Evolutionary conservation across 768 basidiomycete genomes (phyloP).

Genomic region (Trametes cubensis): DNA sequence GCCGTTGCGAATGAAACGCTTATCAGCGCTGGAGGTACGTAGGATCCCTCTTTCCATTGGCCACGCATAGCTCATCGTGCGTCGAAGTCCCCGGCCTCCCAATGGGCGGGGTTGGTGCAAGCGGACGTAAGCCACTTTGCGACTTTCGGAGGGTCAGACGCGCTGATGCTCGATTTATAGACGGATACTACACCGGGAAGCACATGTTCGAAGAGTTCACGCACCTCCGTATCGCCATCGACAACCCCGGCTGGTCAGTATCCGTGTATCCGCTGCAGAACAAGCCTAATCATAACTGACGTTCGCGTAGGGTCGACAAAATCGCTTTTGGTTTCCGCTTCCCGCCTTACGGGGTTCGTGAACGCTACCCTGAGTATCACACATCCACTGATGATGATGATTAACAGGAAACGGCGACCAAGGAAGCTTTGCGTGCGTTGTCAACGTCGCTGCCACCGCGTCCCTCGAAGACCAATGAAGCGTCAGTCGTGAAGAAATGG

Average conservation of each 20-base stretch:
- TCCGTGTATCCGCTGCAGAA: background rate
- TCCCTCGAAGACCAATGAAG: background rate
- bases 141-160: too few species aligned
- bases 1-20: constrained; percentile 70
- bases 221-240: constrained; percentile 60
- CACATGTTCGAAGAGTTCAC: constrained; percentile 76
- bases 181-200: constrained; percentile 65
- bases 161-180: constrained; percentile 41
- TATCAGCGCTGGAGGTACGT: constrained; percentile 57
- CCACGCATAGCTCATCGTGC: background rate
- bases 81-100: constrained; percentile 59
- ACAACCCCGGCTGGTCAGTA: constrained; percentile 41
- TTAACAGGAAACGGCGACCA: background rate
- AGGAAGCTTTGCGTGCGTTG: background rate
- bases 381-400: background rate
- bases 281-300: too few species aligned
- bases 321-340: constrained; percentile 15
- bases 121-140: constrained; percentile 56
- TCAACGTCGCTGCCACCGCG: constrained; percentile 5
- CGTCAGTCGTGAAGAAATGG: background rate
- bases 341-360: constrained; percentile 19
- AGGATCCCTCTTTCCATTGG: background rate
- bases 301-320: constrained; percentile 14
- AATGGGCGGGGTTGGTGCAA: constrained; percentile 58
- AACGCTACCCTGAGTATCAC: background rate